phyloP scores from a whole-genome alignment of 1,139 yeast species.

The Yamadazyma trypodendri region DNA sequence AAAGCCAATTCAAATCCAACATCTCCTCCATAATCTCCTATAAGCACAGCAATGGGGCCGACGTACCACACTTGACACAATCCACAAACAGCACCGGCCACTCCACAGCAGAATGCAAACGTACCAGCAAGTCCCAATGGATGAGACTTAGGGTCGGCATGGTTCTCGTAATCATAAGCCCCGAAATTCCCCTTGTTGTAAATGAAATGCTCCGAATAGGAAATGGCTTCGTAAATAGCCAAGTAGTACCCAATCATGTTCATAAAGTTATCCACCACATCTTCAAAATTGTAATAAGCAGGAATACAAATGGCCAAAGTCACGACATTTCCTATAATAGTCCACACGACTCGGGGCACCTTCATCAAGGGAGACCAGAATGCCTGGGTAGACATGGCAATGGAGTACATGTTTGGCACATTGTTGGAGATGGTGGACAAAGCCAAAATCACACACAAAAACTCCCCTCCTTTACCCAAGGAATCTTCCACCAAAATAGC shows the following conservation, averaged over 20 bases:
- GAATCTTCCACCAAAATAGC: constrained; percentile 75
- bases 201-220: constrained; percentile 75
- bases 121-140: constrained; percentile 80
- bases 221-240: constrained; percentile 76
- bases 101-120: constrained; percentile 78
- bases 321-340: constrained; percentile 68
- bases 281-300: constrained; percentile 70
- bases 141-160: constrained; percentile 52
- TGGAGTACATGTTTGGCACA: constrained; percentile 89
- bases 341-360: constrained; percentile 83
- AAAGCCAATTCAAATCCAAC: constrained; percentile 81
- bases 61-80: constrained; percentile 83
- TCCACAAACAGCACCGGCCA: constrained; percentile 81
- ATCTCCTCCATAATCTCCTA: constrained; percentile 78
- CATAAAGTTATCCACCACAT: constrained; percentile 83
- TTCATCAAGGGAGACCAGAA: constrained; percentile 69
- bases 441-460: constrained; percentile 80
- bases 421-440: constrained; percentile 86
- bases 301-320: constrained; percentile 87
- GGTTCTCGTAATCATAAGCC: constrained; percentile 63
- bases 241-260: constrained; percentile 87
- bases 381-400: constrained; percentile 82
- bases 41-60: constrained; percentile 62
- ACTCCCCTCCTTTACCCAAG: constrained; percentile 84
- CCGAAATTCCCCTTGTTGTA: constrained; percentile 59